Conservation (phyloP, 2,329 filamentous ascomycete species). For the Fonsecaea erecta region DNA sequence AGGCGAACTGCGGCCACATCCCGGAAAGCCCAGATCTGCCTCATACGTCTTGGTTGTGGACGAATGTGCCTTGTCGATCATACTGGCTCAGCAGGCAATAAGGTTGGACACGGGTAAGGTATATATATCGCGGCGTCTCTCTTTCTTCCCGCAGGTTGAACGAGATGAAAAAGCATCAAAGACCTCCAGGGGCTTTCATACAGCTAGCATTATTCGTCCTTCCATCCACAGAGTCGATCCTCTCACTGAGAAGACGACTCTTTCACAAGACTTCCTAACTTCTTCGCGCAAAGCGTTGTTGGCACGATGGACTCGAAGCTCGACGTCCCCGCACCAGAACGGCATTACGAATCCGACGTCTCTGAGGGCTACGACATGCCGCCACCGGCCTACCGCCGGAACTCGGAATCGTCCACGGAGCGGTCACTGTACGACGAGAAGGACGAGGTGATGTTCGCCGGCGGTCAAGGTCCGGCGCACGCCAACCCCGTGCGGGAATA, state of each 20-base stretch:
- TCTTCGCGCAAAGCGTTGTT: too few species aligned
- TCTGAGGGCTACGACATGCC: slow-evolving; percentile 6
- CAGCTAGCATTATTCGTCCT: not conserved
- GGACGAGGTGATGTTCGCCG: slow-evolving; percentile 1
- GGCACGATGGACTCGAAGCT: slow-evolving; percentile 7
- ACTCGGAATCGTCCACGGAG: slow-evolving; percentile 19
- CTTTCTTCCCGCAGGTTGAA: not conserved
- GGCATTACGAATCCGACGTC: slow-evolving; percentile 6
- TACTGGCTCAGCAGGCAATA: not conserved
- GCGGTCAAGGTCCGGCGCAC: not conserved
- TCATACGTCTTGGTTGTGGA: not conserved
- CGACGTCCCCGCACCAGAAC: not conserved
- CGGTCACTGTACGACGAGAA: slow-evolving; percentile 18
- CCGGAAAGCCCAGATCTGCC: not conserved
- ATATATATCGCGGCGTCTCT: not conserved
- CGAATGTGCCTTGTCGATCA: not conserved
- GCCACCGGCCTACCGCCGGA: slow-evolving; percentile 10
- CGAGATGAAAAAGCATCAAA: too few species aligned
- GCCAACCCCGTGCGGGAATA: not conserved
- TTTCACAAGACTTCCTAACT: not conserved
- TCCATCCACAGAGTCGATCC: too few species aligned
- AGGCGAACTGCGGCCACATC: not conserved
- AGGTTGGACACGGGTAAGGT: too few species aligned
- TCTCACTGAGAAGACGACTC: not conserved
- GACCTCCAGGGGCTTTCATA: not conserved